Conservation (phyloP, 352 stramenopile species). For the Pythium vanterpoolii region DNA sequence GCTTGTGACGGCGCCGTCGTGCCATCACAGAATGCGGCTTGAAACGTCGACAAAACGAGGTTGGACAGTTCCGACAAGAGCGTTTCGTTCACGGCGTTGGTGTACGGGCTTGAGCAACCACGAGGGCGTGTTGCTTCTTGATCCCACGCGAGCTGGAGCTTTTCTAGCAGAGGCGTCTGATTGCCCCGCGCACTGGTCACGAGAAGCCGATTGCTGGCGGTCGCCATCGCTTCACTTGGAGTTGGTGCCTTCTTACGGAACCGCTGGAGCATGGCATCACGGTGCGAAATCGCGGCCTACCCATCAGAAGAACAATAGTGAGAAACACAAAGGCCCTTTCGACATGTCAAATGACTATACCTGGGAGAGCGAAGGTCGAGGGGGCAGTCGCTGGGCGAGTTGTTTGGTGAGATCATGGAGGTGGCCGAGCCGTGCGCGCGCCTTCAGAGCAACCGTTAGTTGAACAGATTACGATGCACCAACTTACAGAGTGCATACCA, state of each 20-base stretch:
- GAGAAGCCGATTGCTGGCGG: conserved; percentile 11
- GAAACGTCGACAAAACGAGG: conserved; percentile 48
- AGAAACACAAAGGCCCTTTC: not conserved
- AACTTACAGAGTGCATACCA: too few relatives aligned
- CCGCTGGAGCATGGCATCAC: conserved; percentile 39
- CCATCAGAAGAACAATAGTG: conserved; percentile 1
- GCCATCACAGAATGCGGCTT: conserved; percentile 39
- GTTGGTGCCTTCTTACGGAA: conserved; percentile 34
- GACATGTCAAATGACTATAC: conserved; percentile 18
- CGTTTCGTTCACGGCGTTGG: conserved; percentile 34
- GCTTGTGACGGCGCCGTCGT: conserved; percentile 7
- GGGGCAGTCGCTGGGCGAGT: conserved; percentile 28
- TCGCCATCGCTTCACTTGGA: not conserved
- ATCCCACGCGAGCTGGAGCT: conserved; percentile 9
- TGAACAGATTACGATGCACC: not conserved
- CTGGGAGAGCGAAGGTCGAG: conserved; percentile 28
- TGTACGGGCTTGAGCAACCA: conserved; percentile 23
- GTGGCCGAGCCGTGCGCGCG: conserved; percentile 34
- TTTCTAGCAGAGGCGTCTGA: not conserved
- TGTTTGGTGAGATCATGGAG: conserved; percentile 36
- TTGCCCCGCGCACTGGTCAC: not conserved
- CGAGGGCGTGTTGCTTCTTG: not conserved
- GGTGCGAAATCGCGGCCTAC: conserved; percentile 31
- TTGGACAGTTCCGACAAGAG: conserved; percentile 56
- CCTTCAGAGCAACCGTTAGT: conserved; percentile 20